Conservation (phyloP, 345 rosid species). For the Acer campestre region DNA sequence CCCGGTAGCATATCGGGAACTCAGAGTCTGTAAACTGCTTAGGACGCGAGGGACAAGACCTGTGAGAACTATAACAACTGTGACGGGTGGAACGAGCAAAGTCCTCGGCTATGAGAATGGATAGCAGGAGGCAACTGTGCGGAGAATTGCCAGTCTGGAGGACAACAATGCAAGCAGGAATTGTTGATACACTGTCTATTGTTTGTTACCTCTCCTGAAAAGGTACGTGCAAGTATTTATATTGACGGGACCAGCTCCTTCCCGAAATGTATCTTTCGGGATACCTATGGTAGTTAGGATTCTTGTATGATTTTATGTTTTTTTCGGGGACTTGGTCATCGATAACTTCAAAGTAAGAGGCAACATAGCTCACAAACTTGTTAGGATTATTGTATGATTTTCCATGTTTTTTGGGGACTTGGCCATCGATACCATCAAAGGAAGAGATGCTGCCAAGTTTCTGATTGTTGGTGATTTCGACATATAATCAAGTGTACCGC, state of each 20-base stretch:
- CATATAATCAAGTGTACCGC: slow-evolving; percentile 18
- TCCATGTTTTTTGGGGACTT: slow-evolving; percentile 30
- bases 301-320: slow-evolving; percentile 27
- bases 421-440: slow-evolving; percentile 60
- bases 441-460: slow-evolving; percentile 71
- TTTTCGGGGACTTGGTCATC: slow-evolving; percentile 52
- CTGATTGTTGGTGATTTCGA: slow-evolving; percentile 20
- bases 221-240: slow-evolving; percentile 32
- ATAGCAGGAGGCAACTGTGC: no score
- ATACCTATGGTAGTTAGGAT: slow-evolving; percentile 27
- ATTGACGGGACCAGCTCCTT: slow-evolving; percentile 37
- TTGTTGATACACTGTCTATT: slow-evolving; percentile 35
- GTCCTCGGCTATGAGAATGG: slow-evolving; percentile 22
- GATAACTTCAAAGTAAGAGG: slow-evolving; percentile 59
- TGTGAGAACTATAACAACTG: no score
- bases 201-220: slow-evolving; percentile 50
- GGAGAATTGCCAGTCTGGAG: no score
- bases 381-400: slow-evolving; percentile 29
- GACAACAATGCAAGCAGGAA: slow-evolving; percentile 32
- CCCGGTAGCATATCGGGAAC: slow-evolving; percentile 35
- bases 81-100: background rate
- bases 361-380: slow-evolving; percentile 26
- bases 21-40: slow-evolving; percentile 34
- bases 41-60: no score
- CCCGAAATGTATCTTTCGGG: slow-evolving; percentile 28